Evolutionary conservation across 2,329 filamentous ascomycete genomes (phyloP).

Genomic region (Fusarium agapanthi): DNA sequence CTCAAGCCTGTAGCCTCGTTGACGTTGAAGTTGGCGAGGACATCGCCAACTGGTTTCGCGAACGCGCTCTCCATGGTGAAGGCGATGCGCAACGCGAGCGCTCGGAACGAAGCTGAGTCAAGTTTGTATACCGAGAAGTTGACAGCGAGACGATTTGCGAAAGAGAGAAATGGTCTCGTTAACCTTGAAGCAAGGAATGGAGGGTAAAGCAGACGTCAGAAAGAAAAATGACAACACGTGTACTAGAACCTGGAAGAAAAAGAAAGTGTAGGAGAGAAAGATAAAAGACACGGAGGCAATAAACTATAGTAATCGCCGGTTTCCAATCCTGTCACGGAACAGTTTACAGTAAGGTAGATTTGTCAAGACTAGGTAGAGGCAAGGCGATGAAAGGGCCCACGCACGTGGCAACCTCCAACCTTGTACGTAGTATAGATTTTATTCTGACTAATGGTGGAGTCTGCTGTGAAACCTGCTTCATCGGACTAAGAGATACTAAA

Average conservation of each 20-base stretch:
- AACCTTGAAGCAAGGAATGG: constrained; percentile 10
- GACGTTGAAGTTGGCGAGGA: constrained; percentile 67
- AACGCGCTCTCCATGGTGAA: constrained; percentile 70
- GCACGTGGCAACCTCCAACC: constrained; percentile 46
- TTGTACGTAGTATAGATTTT: constrained; percentile 6
- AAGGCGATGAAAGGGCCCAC: constrained; percentile 43
- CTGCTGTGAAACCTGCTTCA: not conserved
- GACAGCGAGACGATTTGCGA: constrained; percentile 17
- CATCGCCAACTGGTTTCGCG: constrained; percentile 63
- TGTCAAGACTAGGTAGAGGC: constrained; percentile 41
- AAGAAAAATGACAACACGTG: constrained; percentile 9
- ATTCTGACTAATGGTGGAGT: not conserved
- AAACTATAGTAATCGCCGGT: constrained; percentile 26
- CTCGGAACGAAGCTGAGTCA: constrained; percentile 15
- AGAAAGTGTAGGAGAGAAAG: constrained; percentile 21
- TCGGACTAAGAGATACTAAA: not conserved
- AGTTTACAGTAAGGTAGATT: constrained; percentile 31
- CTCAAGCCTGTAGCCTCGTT: constrained; percentile 64
- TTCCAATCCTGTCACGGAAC: constrained; percentile 43
- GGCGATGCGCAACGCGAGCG: constrained; percentile 35
- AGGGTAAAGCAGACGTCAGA: constrained; percentile 11
- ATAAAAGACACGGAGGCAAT: constrained; percentile 26
- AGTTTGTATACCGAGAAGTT: constrained; percentile 13
- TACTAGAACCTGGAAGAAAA: constrained; percentile 11
- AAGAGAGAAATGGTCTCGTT: constrained; percentile 4